Percentiles rank a stretch among this genome's conserved stretches.
Evolutionary conservation across 179 eudicot genomes (phyloP).

Genomic region (Patellifolia procumbens): DNA sequence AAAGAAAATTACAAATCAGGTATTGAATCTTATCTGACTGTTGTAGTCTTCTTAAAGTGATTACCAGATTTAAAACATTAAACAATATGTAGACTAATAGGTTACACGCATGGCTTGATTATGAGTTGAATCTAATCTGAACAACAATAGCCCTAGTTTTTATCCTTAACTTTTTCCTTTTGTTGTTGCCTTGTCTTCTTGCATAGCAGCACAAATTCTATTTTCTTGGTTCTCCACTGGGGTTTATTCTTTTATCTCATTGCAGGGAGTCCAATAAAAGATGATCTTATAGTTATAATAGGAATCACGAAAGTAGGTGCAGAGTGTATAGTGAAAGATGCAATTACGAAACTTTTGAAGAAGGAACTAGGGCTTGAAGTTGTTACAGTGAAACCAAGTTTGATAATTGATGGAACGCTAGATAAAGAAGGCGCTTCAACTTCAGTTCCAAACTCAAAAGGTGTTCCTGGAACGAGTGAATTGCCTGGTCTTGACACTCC

Average conservation of each 20-base stretch:
- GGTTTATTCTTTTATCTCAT: conserved; percentile 10
- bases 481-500: conserved; percentile 36
- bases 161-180: too few species aligned
- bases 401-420: conserved; percentile 17
- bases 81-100: not conserved
- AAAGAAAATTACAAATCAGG: conserved; percentile 74
- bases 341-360: conserved; percentile 57
- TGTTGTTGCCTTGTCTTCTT: not conserved
- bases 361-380: conserved; percentile 79
- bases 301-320: conserved; percentile 42
- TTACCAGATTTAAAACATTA: not conserved
- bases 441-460: conserved; percentile 23
- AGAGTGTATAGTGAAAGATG: conserved; percentile 42
- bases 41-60: not conserved
- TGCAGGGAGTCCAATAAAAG: conserved; percentile 64
- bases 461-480: conserved; percentile 14
- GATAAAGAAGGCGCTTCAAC: conserved; percentile 17
- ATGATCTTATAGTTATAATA: conserved; percentile 67
- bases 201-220: not conserved
- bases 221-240: not conserved
- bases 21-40: conserved; percentile 27
- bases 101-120: not conserved
- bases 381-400: conserved; percentile 36
- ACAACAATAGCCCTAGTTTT: too few species aligned
- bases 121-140: not conserved